Conservation (phyloP, 768 basidiomycete species). For the Gloeostereum incarnatum region DNA sequence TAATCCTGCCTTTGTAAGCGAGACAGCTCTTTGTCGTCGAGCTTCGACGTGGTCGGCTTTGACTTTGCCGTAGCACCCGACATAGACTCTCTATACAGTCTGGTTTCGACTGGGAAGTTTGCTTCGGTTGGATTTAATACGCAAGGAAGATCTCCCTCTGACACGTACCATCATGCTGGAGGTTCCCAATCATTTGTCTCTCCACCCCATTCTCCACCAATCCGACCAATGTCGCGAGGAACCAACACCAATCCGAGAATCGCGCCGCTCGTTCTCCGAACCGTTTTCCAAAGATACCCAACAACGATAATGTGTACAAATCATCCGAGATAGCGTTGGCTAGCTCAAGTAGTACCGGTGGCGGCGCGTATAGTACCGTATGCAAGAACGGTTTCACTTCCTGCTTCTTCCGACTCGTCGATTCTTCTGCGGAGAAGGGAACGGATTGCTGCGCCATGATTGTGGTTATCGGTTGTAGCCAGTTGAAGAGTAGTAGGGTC, state of each 20-base stretch:
- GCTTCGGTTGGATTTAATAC: conserved; percentile 5
- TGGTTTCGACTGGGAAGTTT: conserved; percentile 48
- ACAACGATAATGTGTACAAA: conserved; percentile 60
- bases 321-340: conserved; percentile 72
- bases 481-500: conserved; percentile 75
- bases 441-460: conserved; percentile 64
- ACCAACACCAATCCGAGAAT: conserved; percentile 84
- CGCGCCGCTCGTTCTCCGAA: conserved; percentile 62
- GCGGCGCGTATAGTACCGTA: conserved; percentile 69
- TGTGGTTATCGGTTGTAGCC: conserved; percentile 66
- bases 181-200: conserved; percentile 54
- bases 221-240: conserved; percentile 68
- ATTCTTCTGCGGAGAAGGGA: conserved; percentile 44
- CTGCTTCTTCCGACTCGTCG: conserved; percentile 24
- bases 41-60: conserved; percentile 42
- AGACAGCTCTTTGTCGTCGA: conserved; percentile 62
- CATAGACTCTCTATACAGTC: conserved; percentile 69
- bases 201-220: conserved; percentile 82
- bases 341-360: conserved; percentile 74
- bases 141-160: too few relatives aligned
- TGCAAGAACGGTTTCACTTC: conserved; percentile 58
- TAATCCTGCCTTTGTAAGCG: conserved; percentile 63
- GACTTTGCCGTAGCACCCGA: conserved; percentile 61
- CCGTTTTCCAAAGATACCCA: conserved; percentile 60
- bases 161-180: conserved; percentile 53